phyloP scores from a whole-genome alignment of 352 stramenopile genomes.

The Peronospora tabacina region DNA sequence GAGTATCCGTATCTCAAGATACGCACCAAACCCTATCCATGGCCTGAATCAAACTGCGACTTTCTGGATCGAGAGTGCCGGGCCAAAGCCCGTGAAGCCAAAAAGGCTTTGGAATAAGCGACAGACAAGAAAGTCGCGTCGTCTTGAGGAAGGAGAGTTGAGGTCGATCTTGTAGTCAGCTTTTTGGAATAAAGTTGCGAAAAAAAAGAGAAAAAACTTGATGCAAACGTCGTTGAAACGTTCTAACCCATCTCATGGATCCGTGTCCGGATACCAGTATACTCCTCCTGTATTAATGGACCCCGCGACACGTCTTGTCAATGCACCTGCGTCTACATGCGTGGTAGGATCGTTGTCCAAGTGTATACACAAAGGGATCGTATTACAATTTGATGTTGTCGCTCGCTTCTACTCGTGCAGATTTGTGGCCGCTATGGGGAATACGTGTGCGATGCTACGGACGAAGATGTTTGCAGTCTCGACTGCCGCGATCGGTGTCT shows the following conservation, averaged over 20 bases:
- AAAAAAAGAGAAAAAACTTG: too few species aligned
- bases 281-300: slow-evolving; percentile 13
- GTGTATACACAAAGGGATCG: too few species aligned
- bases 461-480: slow-evolving; percentile 79
- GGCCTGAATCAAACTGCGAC: slow-evolving; percentile 75
- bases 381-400: not conserved
- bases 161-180: slow-evolving; percentile 6
- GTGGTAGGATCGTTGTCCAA: too few species aligned
- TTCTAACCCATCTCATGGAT: too few species aligned
- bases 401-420: slow-evolving; percentile 14
- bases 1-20: slow-evolving; percentile 83
- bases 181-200: too few species aligned
- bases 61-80: slow-evolving; percentile 72
- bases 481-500: slow-evolving; percentile 56
- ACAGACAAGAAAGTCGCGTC: not conserved
- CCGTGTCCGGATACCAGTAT: not conserved
- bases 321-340: too few species aligned
- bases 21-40: slow-evolving; percentile 83
- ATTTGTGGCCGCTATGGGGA: slow-evolving; percentile 66
- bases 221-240: too few species aligned
- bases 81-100: slow-evolving; percentile 46
- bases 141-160: slow-evolving; percentile 1
- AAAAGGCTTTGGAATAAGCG: slow-evolving; percentile 61
- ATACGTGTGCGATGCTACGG: slow-evolving; percentile 74
- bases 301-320: slow-evolving; percentile 1